A percentile compares a stretch with the other conserved stretches of the same genome.
Conservation (phyloP, 768 basidiomycete species). For the Hysterangium stoloniferum region DNA sequence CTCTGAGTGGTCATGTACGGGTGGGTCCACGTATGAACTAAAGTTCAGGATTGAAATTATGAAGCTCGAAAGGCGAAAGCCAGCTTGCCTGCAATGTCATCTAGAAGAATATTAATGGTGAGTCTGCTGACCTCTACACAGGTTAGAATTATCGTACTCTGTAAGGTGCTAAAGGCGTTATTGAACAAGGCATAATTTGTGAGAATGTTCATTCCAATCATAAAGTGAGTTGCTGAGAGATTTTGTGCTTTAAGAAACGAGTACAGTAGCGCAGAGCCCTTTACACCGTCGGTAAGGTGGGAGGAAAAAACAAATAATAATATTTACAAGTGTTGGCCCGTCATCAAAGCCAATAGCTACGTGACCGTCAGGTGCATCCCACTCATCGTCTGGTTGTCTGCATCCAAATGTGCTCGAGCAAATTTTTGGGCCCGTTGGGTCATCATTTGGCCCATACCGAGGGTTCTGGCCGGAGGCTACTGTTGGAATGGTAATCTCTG, state of each 20-base stretch:
- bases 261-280: conserved; percentile 40
- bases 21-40: conserved; percentile 59
- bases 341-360: conserved; percentile 73
- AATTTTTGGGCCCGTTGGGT: conserved; percentile 42
- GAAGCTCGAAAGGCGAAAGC: no score
- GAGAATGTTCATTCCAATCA: conserved; percentile 77
- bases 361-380: conserved; percentile 67
- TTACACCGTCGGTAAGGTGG: no score
- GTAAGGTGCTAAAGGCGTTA: conserved; percentile 31
- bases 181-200: conserved; percentile 47
- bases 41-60: no score
- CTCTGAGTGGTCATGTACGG: conserved; percentile 73
- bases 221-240: conserved; percentile 74
- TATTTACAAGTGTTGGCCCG: conserved; percentile 51
- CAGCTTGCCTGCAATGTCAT: conserved; percentile 27
- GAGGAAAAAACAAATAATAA: neutral
- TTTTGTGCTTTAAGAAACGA: conserved; percentile 58
- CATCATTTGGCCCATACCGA: conserved; percentile 29
- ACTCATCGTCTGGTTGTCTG: conserved; percentile 49
- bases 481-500: conserved; percentile 49
- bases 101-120: conserved; percentile 4
- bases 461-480: conserved; percentile 24
- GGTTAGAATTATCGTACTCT: conserved; percentile 11
- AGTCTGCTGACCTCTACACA: no score
- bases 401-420: conserved; percentile 79